Percentiles rank a stretch among this genome's conserved stretches.
These are phyloP conservation scores for Excoecaria agallocha DNA, from an alignment of 345 rosid species.

Conservation along the genomic window DNA sequence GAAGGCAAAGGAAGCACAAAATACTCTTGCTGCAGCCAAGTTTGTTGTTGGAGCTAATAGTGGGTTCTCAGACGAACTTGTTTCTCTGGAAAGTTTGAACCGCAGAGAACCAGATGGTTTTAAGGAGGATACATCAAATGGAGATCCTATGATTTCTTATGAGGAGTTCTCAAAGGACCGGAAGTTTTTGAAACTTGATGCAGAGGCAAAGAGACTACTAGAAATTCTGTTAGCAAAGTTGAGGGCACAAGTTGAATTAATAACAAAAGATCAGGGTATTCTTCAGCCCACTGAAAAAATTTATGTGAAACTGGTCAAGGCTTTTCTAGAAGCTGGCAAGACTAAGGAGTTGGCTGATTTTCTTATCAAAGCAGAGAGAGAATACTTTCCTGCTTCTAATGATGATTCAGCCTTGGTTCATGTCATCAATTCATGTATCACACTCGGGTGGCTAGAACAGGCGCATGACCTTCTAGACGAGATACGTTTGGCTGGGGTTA, in stretches of 20 bases:
- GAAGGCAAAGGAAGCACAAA: slow-evolving; percentile 69
- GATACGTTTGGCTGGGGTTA: slow-evolving; percentile 72
- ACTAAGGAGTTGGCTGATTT: slow-evolving; percentile 69
- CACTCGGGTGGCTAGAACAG: slow-evolving; percentile 84
- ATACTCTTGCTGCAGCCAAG: slow-evolving; percentile 66
- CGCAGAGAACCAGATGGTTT: slow-evolving; percentile 21
- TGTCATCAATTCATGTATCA: slow-evolving; percentile 74
- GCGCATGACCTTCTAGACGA: slow-evolving; percentile 95
- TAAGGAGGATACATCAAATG: slow-evolving; percentile 11
- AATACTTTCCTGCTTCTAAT: slow-evolving; percentile 59
- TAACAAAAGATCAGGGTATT: slow-evolving; percentile 68
- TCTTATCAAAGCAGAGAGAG: slow-evolving; percentile 68
- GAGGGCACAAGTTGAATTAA: slow-evolving; percentile 53
- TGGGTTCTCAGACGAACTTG: slow-evolving; percentile 20
- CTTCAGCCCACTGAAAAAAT: slow-evolving; percentile 76
- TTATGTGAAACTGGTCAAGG: slow-evolving; percentile 69
- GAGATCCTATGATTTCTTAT: slow-evolving; percentile 34
- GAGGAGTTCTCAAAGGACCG: slow-evolving; percentile 58
- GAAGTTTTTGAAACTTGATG: slow-evolving; percentile 51
- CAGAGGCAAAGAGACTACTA: slow-evolving; percentile 63
- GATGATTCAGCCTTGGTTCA: slow-evolving; percentile 65
- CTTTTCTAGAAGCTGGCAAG: slow-evolving; percentile 74
- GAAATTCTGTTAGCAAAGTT: slow-evolving; percentile 48
- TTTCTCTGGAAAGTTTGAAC: slow-evolving; percentile 25
- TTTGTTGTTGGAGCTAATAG: slow-evolving; percentile 31